Percentiles rank a stretch among this genome's conserved stretches.
Conservation (phyloP, 2,329 filamentous ascomycete genomes). For the Pseudofabraea citricarpa region DNA sequence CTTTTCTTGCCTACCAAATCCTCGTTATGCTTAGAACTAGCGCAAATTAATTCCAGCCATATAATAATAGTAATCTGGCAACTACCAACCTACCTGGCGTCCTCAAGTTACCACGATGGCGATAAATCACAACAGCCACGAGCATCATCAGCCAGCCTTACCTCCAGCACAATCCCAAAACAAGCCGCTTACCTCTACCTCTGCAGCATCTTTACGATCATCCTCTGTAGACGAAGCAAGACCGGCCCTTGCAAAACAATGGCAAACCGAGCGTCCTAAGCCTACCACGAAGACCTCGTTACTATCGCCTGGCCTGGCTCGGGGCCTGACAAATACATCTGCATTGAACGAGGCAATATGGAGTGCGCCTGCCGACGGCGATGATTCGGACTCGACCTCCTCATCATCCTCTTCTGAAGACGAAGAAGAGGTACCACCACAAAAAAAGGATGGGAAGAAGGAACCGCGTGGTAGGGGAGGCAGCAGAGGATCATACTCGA, state of each 20-base stretch:
- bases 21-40: no score
- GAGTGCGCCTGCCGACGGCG: conserved; percentile 9
- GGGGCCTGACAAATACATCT: conserved; percentile 19
- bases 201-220: no score
- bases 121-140: no score
- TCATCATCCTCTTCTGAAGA: conserved; percentile 6
- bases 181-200: no score
- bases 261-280: conserved; percentile 17
- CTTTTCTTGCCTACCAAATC: no score
- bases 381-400: not conserved
- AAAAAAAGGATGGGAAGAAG: not conserved
- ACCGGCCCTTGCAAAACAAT: not conserved
- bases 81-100: no score
- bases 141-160: no score
- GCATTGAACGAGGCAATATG: conserved; percentile 20
- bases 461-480: conserved; percentile 1
- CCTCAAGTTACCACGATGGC: no score
- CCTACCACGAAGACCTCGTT: conserved; percentile 13
- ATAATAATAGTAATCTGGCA: no score
- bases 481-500: conserved; percentile 34
- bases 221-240: not conserved
- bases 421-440: conserved; percentile 4
- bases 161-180: no score
- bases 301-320: conserved; percentile 9
- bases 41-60: no score